Conservation (phyloP, 139 green algal genomes). For the Chlamydomonas sp. region DNA sequence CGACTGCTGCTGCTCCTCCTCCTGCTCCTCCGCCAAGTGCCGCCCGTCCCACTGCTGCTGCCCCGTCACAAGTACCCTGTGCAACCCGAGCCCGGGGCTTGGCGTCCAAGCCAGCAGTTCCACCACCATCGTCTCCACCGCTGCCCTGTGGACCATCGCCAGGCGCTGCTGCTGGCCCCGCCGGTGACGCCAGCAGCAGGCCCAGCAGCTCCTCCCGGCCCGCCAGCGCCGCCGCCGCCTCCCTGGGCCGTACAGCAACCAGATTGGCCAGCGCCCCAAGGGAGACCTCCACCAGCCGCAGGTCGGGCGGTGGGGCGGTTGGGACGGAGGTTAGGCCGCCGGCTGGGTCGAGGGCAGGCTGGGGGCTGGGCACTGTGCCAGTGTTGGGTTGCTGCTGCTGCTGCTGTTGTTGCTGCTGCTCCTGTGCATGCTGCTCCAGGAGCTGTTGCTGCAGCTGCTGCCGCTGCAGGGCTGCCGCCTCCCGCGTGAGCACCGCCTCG, state of each 20-base stretch:
- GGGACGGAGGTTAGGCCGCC: not conserved
- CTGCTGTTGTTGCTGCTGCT: too few relatives aligned
- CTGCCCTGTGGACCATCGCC: not conserved
- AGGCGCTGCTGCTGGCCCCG: not conserved
- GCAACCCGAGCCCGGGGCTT: too few relatives aligned
- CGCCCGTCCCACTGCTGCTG: too few relatives aligned
- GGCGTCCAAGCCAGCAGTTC: too few relatives aligned
- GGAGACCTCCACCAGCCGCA: slow-evolving; percentile 28
- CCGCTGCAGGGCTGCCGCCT: not conserved
- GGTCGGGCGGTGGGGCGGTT: not conserved
- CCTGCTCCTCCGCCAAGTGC: not conserved
- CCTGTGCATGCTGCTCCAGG: not conserved
- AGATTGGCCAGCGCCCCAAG: slow-evolving; percentile 11
- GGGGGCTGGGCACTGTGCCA: too few relatives aligned
- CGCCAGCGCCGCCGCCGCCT: not conserved
- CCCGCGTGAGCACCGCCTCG: not conserved
- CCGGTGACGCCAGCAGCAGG: not conserved
- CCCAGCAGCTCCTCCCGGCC: slow-evolving; percentile 3
- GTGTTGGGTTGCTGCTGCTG: too few relatives aligned
- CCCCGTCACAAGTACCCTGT: too few relatives aligned
- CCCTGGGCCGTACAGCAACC: not conserved
- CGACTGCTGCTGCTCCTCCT: not conserved
- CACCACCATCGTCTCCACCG: too few relatives aligned
- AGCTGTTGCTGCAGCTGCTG: too few relatives aligned
- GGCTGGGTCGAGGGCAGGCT: not conserved